phyloP scores from a whole-genome alignment of 371 early-diverging fungal species.

The Paraphysoderma sedebokerense region DNA sequence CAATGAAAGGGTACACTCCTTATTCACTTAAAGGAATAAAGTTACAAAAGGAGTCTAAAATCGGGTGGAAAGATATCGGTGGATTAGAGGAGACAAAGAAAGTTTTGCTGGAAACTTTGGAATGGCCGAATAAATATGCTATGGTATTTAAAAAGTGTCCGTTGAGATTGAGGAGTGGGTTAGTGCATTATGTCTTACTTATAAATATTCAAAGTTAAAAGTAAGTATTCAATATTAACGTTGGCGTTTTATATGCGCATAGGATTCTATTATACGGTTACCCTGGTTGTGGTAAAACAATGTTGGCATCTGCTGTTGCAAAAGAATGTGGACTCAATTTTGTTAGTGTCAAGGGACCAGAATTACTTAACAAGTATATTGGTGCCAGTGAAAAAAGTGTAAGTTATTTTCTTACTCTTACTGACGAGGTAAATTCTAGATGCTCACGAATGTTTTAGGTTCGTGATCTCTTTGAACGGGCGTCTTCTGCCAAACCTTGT shows the following conservation, averaged over 20 bases:
- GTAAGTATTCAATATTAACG: background rate
- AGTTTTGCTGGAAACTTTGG: slow-evolving; percentile 71
- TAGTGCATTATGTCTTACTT: slow-evolving; percentile 3
- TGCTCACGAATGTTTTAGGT: slow-evolving; percentile 23
- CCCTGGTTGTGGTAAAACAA: slow-evolving; percentile 87
- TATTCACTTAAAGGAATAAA: background rate
- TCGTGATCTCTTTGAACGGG: slow-evolving; percentile 84
- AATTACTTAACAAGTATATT: slow-evolving; percentile 91
- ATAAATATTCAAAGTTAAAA: background rate
- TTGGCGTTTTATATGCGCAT: background rate
- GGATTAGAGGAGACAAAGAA: slow-evolving; percentile 66
- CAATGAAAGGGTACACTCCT: background rate
- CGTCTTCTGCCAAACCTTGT: slow-evolving; percentile 77
- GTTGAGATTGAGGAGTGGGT: slow-evolving; percentile 76
- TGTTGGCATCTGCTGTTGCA: slow-evolving; percentile 86
- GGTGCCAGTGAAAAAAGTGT: slow-evolving; percentile 79
- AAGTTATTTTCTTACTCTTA: too few relatives aligned
- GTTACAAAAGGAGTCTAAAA: background rate
- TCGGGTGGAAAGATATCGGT: background rate
- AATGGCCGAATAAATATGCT: slow-evolving; percentile 89
- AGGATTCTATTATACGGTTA: slow-evolving; percentile 83
- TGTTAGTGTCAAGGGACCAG: slow-evolving; percentile 90
- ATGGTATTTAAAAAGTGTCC: slow-evolving; percentile 73
- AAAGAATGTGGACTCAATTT: slow-evolving; percentile 85
- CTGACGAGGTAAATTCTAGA: too few relatives aligned